phyloP scores from a whole-genome alignment of 768 basidiomycete species.

The Phylloporus rhodoxanthus region DNA sequence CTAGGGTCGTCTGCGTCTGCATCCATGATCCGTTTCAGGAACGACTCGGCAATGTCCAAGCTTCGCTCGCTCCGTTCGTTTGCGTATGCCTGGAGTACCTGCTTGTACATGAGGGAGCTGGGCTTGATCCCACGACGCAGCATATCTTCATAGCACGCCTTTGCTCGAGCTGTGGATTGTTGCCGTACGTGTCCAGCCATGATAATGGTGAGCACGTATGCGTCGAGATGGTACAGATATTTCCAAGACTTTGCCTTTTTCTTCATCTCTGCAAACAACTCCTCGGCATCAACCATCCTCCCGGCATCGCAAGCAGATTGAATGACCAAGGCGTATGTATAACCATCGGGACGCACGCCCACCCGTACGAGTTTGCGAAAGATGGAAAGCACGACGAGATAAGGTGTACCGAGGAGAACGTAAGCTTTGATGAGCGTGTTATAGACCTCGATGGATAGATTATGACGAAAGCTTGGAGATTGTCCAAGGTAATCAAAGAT shows the following conservation, averaged over 20 bases:
- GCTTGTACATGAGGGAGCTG: slow-evolving; percentile 58
- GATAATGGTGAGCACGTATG: slow-evolving; percentile 66
- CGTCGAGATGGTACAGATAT: slow-evolving; percentile 40
- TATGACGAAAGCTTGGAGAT: slow-evolving; percentile 30
- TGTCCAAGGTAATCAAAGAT: slow-evolving; percentile 58
- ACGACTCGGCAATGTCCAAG: slow-evolving; percentile 57
- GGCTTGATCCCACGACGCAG: slow-evolving; percentile 55
- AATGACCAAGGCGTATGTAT: slow-evolving; percentile 69
- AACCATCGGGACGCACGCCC: slow-evolving; percentile 50
- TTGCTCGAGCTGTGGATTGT: slow-evolving; percentile 50
- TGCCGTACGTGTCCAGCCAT: slow-evolving; percentile 64
- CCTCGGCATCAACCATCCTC: slow-evolving; percentile 53
- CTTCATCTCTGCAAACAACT: slow-evolving; percentile 69
- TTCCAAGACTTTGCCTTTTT: slow-evolving; percentile 31
- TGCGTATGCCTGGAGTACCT: slow-evolving; percentile 60
- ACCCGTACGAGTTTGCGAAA: slow-evolving; percentile 51
- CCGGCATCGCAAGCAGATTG: slow-evolving; percentile 77
- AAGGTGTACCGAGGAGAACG: slow-evolving; percentile 75
- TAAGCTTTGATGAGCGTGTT: slow-evolving; percentile 83
- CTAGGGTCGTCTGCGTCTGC: slow-evolving; percentile 28
- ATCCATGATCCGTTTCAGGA: slow-evolving; percentile 48
- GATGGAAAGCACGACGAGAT: slow-evolving; percentile 50
- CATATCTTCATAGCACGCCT: slow-evolving; percentile 70
- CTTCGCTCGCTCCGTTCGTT: slow-evolving; percentile 44
- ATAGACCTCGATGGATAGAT: slow-evolving; percentile 55